Evolutionary conservation across 768 basidiomycete species (phyloP).

Genomic region (Mycena vitilis): DNA sequence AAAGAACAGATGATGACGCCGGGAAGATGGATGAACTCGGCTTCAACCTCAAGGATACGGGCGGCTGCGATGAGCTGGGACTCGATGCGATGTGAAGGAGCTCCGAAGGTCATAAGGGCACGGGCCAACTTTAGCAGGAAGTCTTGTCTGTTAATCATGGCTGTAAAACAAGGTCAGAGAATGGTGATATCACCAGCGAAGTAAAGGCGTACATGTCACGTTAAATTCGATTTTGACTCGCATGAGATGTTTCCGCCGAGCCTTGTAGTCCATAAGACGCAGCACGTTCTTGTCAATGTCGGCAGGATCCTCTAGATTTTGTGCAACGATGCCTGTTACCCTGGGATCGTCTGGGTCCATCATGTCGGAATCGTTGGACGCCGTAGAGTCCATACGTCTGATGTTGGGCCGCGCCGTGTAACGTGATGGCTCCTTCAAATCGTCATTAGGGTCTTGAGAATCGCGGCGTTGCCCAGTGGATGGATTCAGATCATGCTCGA

Average conservation of each 20-base stretch:
- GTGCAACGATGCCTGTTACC: constrained; percentile 66
- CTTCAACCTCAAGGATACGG: constrained; percentile 88
- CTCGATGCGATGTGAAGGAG: constrained; percentile 94
- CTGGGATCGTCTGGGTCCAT: constrained; percentile 81
- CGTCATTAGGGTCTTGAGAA: constrained; percentile 25
- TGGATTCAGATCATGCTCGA: constrained; percentile 42
- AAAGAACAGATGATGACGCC: constrained; percentile 89
- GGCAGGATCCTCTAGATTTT: constrained; percentile 66
- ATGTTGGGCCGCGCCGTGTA: constrained; percentile 43
- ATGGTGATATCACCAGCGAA: neutral
- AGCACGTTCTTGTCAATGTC: constrained; percentile 72
- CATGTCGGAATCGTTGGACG: constrained; percentile 61
- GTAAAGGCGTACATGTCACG: constrained; percentile 64
- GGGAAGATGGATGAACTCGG: constrained; percentile 90
- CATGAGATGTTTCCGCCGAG: constrained; percentile 73
- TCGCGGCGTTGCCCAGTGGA: constrained; percentile 16
- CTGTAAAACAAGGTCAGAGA: constrained; percentile 49
- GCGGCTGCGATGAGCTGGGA: constrained; percentile 91
- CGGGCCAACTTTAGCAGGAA: constrained; percentile 89
- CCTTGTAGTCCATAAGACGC: constrained; percentile 74
- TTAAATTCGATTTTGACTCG: constrained; percentile 81
- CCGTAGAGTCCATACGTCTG: constrained; percentile 56
- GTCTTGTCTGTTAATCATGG: constrained; percentile 83
- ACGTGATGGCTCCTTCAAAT: constrained; percentile 38
- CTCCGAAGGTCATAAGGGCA: constrained; percentile 91